A percentile compares a stretch with the other conserved stretches of the same genome.
phyloP scores from a whole-genome alignment of 306 rosid genomes.

The Alnus glutinosa region DNA sequence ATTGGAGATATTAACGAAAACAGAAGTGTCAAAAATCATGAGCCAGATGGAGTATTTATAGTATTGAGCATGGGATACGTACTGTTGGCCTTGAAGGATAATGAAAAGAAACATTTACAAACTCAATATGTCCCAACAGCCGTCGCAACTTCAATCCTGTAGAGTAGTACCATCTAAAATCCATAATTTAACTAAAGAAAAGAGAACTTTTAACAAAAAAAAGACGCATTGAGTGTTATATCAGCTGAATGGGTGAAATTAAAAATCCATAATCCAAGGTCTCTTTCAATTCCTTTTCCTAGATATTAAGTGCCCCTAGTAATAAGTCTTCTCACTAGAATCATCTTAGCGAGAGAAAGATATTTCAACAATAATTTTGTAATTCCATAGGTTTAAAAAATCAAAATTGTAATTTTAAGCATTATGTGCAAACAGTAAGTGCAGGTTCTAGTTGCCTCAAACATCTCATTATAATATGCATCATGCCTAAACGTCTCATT shows the following conservation, averaged over 20 bases:
- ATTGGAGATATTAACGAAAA: constrained; percentile 5
- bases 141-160: constrained; percentile 72
- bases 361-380: background rate
- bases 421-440: background rate
- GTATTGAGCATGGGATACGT: constrained; percentile 33
- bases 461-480: background rate
- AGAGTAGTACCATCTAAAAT: constrained; percentile 28
- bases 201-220: background rate
- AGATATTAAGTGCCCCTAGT: background rate
- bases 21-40: constrained; percentile 16
- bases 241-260: background rate
- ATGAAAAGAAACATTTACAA: constrained; percentile 69
- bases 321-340: constrained; percentile 1
- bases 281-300: background rate
- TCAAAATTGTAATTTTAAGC: background rate
- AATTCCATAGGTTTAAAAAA: background rate
- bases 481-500: background rate
- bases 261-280: background rate
- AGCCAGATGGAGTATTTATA: constrained; percentile 10
- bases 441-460: background rate
- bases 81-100: constrained; percentile 86
- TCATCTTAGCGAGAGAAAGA: background rate
- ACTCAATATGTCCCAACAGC: constrained; percentile 65
- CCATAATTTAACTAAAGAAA: constrained; percentile 13
- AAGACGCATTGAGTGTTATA: background rate